Percentiles rank a stretch among this genome's conserved stretches.
phyloP scores from a whole-genome alignment of 164 flowering plant species.

The Litsea cubeba region DNA sequence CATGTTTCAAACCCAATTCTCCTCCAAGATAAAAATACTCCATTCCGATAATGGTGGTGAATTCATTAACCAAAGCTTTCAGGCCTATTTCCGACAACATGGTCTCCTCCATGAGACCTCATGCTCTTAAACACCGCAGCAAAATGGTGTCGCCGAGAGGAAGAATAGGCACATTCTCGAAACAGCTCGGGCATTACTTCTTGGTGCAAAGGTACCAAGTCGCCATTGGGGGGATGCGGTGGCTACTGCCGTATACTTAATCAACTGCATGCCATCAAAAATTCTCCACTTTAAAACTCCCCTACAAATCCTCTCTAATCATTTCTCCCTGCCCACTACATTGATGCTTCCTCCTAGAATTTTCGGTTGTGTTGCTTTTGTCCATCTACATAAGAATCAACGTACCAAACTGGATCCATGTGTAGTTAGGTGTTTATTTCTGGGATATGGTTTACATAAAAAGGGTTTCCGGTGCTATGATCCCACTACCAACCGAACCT shows the following conservation, averaged over 20 bases:
- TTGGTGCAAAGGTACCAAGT: neutral
- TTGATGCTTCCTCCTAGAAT: neutral
- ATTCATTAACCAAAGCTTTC: neutral
- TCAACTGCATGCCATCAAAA: neutral
- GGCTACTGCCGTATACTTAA: neutral
- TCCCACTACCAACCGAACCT: neutral
- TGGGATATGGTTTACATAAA: neutral
- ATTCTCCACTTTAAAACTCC: neutral
- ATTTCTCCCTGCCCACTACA: neutral
- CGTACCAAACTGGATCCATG: neutral
- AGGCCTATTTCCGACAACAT: neutral
- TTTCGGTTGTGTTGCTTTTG: neutral
- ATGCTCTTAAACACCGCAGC: neutral
- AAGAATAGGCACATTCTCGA: neutral
- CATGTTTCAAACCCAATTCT: no score
- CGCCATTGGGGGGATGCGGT: neutral
- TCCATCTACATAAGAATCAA: neutral
- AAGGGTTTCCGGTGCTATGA: neutral
- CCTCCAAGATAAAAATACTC: no score
- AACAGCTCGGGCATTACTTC: neutral
- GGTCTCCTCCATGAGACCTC: neutral
- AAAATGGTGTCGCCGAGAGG: conserved; percentile 3
- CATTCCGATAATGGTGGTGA: no score
- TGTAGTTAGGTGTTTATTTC: neutral
- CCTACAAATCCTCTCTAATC: neutral